A percentile compares a stretch with the other conserved stretches of the same genome.
These are phyloP conservation scores for Pestalotiopsis sp. DNA, from an alignment of 2,329 filamentous ascomycete genomes.

Conservation along the genomic window DNA sequence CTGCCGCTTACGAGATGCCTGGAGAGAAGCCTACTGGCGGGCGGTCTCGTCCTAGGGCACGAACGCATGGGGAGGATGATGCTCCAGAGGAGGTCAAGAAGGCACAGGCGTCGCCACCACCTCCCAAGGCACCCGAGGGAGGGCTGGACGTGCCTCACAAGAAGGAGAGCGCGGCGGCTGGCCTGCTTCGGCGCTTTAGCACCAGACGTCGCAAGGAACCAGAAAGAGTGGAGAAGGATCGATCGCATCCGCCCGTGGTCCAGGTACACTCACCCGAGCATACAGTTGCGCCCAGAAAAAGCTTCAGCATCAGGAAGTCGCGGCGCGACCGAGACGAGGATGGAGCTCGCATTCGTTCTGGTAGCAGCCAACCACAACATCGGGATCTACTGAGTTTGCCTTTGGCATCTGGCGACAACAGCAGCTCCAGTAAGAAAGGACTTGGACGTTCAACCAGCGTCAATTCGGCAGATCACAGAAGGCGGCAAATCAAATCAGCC, in stretches of 20 bases:
- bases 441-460: slow-evolving; percentile 89
- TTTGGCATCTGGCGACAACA: slow-evolving; percentile 56
- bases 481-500: slow-evolving; percentile 55
- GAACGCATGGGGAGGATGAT: slow-evolving; percentile 95
- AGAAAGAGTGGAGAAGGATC: slow-evolving; percentile 63
- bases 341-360: slow-evolving; percentile 53
- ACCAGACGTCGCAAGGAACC: slow-evolving; percentile 77
- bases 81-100: slow-evolving; percentile 73
- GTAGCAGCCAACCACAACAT: slow-evolving; percentile 71
- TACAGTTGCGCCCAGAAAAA: slow-evolving; percentile 71
- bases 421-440: slow-evolving; percentile 63
- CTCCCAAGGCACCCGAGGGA: slow-evolving; percentile 46
- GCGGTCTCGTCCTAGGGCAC: slow-evolving; percentile 79
- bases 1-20: slow-evolving; percentile 81
- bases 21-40: slow-evolving; percentile 87
- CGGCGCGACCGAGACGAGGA: slow-evolving; percentile 58
- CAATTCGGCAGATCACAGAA: slow-evolving; percentile 80
- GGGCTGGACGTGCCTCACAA: slow-evolving; percentile 65
- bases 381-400: slow-evolving; percentile 79
- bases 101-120: slow-evolving; percentile 55
- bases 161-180: slow-evolving; percentile 86
- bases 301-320: slow-evolving; percentile 77
- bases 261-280: slow-evolving; percentile 81
- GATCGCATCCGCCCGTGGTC: slow-evolving; percentile 72
- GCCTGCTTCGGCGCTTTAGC: slow-evolving; percentile 86